Base-by-base conservation (phyloP, 257 asterid species). In the Marsdenia floribunda region DNA sequence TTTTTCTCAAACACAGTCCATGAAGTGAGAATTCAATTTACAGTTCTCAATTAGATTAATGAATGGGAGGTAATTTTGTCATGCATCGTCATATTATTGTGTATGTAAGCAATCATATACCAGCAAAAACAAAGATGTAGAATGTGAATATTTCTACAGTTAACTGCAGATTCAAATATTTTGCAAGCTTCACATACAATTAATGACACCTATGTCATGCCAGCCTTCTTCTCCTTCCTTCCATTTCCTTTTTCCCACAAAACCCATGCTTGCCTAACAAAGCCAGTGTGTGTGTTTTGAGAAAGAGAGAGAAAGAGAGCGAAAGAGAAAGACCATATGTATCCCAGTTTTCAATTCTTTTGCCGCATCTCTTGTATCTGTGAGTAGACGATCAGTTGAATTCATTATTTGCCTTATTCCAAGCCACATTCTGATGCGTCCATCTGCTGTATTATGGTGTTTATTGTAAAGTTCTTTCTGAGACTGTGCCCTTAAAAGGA, bases 321-420 rank as follows among this genome's bases (percentile, higher is more conserved):
- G 42, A 44, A 19, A 68, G 74, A 14, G 75, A 66, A 61, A 76
- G 78, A 91, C 97, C 97, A 90, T 90, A 76, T 91, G 97, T 74
- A 91, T 91, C 78, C 96, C 94, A 13, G 94, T 90, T 52, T 86
- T 60, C 60, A 91, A 88, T 73, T 91, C 87, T 76, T 83, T 80
- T n/a, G 97, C 94, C 37, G 87, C 85, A 71, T 86, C 91, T 80
- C 94, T 83, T 40, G 97, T 91, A 73, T 83, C 76, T 61, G 79
- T 81, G 71, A 91, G 93, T 66, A 91, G 79, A 49, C 55, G 82
- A 82, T 87, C 93, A 5, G 96, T 84, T 61, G 94, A 78, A 76
- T 91, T 91, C 97, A 91, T 90, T 66, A 90, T 87, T 80, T 91
- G 96, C 78, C 94, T 82, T 72, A 91, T 81, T 35, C 97, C 97